Base-by-base conservation (phyloP, 768 basidiomycete species). In the Russula sp. region DNA sequence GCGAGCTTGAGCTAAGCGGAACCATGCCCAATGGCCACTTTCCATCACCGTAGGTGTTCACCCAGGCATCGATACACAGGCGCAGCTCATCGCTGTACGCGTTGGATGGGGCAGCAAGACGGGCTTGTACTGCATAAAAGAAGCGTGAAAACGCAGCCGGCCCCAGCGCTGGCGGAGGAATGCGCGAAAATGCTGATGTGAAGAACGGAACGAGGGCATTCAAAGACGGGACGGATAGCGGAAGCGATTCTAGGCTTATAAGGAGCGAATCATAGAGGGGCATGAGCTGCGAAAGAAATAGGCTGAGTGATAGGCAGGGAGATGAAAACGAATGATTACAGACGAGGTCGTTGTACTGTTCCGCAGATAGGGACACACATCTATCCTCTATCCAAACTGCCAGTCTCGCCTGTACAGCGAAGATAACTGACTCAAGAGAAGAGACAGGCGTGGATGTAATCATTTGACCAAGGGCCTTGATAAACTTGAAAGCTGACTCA, bases 301-400 rank as follows among this genome's bases (percentile, higher is more conserved):
- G 42, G 34, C 32, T 49, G 7, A 32, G 61, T n/a, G n/a, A 25
- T 22, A 9, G 11, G 18, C 3, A 18, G 7, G 14, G 32, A 16
- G 29, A 22, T 35, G 22, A 58, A 47, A 20, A n/a, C 10, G 7
- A 34, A 58, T 11, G 8, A 34, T 48, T 11, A 48, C 61, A 13
- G 20, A 63, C 62, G 8, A 59, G 29, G 32, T 58, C 46, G 47
- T 63, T 63, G 48, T 59, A 59, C 25, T 42, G 36, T 16, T 55
- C 52, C 9, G 10, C 58, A 13, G 34, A 47, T 34, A 63, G 25
- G 25, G 46, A 36, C n/a, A 32, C 16, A 38, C 25, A n/a, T 29
- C 43, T 38, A 46, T 63, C 62, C 43, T 63, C 62, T 29, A 63
- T 54, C 62, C 62, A 63, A 29, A 63, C 22, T 25, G 48, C 58